phyloP scores from a whole-genome alignment of 352 stramenopile genomes.

The Globisporangium yorkense region DNA sequence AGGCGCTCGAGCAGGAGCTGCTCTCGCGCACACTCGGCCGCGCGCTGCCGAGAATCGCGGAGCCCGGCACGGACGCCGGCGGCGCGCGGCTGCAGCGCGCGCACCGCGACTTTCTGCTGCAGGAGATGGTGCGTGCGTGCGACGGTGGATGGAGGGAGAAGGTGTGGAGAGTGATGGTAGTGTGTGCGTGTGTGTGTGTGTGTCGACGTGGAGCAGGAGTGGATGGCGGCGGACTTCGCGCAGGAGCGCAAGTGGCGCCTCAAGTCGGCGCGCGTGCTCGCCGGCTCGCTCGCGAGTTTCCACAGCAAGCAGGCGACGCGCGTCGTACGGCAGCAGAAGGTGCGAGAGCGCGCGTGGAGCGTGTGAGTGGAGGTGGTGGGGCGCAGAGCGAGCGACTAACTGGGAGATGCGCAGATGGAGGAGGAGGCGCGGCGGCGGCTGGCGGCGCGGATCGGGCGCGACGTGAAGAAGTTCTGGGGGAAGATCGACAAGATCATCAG shows the following conservation, averaged over 20 bases:
- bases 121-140: slow-evolving; percentile 57
- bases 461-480: slow-evolving; percentile 93
- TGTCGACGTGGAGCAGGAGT: slow-evolving; percentile 35
- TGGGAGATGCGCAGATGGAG: slow-evolving; percentile 19
- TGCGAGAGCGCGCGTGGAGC: slow-evolving; percentile 2
- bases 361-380: background rate
- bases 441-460: slow-evolving; percentile 73
- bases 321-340: slow-evolving; percentile 28
- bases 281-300: slow-evolving; percentile 50
- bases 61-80: slow-evolving; percentile 35
- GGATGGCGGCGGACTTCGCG: slow-evolving; percentile 92
- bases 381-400: background rate
- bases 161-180: slow-evolving; percentile 2
- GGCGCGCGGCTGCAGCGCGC: slow-evolving; percentile 28
- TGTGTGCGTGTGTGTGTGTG: background rate
- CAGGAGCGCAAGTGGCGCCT: slow-evolving; percentile 87
- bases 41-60: slow-evolving; percentile 18
- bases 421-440: slow-evolving; percentile 40
- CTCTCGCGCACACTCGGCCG: slow-evolving; percentile 45
- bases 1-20: slow-evolving; percentile 29
- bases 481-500: slow-evolving; percentile 98
- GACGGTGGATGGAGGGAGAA: background rate
- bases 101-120: slow-evolving; percentile 72
- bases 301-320: slow-evolving; percentile 41
- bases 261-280: slow-evolving; percentile 68